These are phyloP conservation scores for Fulvia fulva DNA, from an alignment of 2,329 filamentous ascomycete genomes.

Conservation along the genomic window DNA sequence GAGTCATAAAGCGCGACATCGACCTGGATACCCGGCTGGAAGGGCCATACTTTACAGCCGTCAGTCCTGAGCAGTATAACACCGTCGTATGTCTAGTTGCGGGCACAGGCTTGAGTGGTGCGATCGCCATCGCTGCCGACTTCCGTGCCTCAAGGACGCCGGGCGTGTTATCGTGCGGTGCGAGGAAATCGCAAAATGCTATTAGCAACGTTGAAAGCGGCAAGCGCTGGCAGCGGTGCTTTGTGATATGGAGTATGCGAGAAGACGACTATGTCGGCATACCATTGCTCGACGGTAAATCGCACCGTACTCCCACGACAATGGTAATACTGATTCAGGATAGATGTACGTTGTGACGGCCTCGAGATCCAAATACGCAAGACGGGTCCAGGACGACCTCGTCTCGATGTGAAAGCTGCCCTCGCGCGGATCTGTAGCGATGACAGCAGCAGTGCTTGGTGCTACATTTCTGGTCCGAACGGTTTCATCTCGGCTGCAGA, in stretches of 20 bases:
- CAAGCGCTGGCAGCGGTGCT: constrained; percentile 10
- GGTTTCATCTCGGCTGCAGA: constrained; percentile 12
- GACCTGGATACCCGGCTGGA: constrained; percentile 10
- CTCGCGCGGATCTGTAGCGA: constrained; percentile 5
- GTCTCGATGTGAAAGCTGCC: constrained; percentile 4
- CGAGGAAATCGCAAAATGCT: background rate
- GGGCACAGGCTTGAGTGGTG: constrained; percentile 19
- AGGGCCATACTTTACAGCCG: constrained; percentile 17
- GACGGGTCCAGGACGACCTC: constrained; percentile 6
- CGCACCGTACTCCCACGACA: background rate
- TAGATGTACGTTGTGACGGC: constrained; percentile 10
- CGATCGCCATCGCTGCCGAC: constrained; percentile 11
- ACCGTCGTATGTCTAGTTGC: constrained; percentile 16
- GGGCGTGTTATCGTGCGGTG: background rate
- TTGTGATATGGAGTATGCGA: constrained; percentile 16
- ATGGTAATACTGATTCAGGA: background rate
- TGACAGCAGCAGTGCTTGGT: constrained; percentile 3
- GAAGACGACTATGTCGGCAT: constrained; percentile 9
- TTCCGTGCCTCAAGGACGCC: constrained; percentile 7
- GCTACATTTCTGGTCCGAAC: constrained; percentile 13
- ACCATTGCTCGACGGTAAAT: constrained; percentile 6
- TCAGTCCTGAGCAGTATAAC: constrained; percentile 9
- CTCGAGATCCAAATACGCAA: constrained; percentile 10
- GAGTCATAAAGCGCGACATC: background rate
- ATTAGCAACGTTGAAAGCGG: background rate